Evolutionary conservation across 23 red algal genomes (phyloP), one percentile per base, ranked within the genome.

Genomic region (Chondrus crispus): DNA sequence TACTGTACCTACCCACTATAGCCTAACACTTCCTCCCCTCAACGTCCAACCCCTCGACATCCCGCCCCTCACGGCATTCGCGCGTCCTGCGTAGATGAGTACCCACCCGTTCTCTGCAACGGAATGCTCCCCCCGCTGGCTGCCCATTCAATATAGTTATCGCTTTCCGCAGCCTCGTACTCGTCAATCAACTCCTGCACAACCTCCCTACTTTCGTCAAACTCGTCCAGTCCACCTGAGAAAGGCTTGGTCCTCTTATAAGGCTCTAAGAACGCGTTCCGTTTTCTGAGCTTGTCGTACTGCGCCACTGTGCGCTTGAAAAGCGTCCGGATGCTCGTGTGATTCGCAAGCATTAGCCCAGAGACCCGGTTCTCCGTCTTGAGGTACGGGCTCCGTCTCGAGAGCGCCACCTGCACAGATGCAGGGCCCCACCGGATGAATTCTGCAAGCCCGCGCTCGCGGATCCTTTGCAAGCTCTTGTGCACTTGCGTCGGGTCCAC

Each of bases 321-420:
- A 14, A 99, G 63, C 3, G 81, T 88, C 24, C 80, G 54, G 50
- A 99, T 96, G 57, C 88, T 87, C 2, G 97, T 99, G 78, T 99
- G 97, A 78, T 99, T 99, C 16, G 97, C 97, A 35, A 99, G 84
- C 94, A 99, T 92, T 40, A 99, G 90, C 26, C 97, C 97, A 51
- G 86, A 78, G n/a, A 99, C 95, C 36, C 94, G 69, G 84, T 99
- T 91, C 48, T 89, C 80, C 46, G 55, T 92, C 52, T 93, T 63
- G 42, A 99, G 41, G 36, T 96, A 99, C 2, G 97, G 97, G 22
- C 84, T 92, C 62, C 88, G 69, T 60, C 93, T 85, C 44, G 94
- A 88, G 58, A 96, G 87, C 1, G 94, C 94, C 18, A 99, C 97
- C 38, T 99, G 97, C 26, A 99, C 89, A 24, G 86, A 93, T 30